Percentiles rank a stretch among this genome's conserved stretches.
These are phyloP conservation scores for Cardamine resedifolia DNA, from an alignment of 345 rosid species.

Conservation along the genomic window DNA sequence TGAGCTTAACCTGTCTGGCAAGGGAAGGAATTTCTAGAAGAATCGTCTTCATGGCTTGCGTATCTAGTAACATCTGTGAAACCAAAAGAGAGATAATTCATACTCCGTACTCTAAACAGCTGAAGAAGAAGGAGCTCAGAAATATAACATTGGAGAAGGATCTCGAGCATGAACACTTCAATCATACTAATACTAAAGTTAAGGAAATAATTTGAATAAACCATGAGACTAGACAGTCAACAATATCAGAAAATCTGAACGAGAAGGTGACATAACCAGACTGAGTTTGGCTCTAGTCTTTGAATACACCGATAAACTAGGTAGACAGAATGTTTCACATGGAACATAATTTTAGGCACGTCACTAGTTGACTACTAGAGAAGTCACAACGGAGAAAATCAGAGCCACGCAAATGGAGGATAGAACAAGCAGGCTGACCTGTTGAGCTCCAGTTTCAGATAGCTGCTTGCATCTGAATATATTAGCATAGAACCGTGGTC, in stretches of 20 bases:
- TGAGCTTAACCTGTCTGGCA: conserved; percentile 78
- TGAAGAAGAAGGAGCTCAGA: conserved; percentile 7
- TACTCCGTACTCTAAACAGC: background rate
- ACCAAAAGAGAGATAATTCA: conserved; percentile 17
- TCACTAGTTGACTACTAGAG: conserved; percentile 18
- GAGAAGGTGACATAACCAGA: conserved; percentile 3
- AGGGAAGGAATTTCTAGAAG: conserved; percentile 94
- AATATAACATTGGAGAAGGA: background rate
- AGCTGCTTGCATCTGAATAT: conserved; percentile 96
- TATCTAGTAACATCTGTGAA: conserved; percentile 92
- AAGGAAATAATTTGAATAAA: background rate
- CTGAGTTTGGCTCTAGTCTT: conserved; percentile 8
- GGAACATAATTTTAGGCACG: background rate
- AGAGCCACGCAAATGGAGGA: conserved; percentile 14
- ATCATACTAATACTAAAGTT: background rate
- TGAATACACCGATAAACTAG: background rate
- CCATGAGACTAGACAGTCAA: background rate
- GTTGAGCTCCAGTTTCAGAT: conserved; percentile 99
- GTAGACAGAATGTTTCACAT: background rate
- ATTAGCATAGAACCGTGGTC: conserved; percentile 90
- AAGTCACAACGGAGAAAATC: background rate
- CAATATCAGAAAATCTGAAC: background rate
- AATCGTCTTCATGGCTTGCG: conserved; percentile 96
- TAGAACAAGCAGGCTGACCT: conserved; percentile 44
- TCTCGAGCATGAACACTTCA: background rate